Base-by-base conservation (phyloP, 1,284 basidiomycete species). In the Ceratobasidium sp. region DNA sequence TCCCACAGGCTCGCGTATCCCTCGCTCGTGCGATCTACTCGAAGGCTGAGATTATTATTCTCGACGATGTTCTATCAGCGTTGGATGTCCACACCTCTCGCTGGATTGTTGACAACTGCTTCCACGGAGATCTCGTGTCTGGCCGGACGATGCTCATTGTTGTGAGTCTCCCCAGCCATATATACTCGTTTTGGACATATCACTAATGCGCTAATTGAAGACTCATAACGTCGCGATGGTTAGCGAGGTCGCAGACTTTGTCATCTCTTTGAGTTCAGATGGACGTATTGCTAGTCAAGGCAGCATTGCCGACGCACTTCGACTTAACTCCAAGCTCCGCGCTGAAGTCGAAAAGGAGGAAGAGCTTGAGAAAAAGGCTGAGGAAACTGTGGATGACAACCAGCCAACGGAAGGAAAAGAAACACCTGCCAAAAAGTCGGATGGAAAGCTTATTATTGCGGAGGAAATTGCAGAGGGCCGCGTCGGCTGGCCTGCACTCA, bases 11-110 rank as follows among this genome's bases (percentile, higher is more conserved):
- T 47, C 90, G 95, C 26, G 89, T 96, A 11, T 93, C 91, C 3
- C 85, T 96, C 13, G 94, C 94, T 1, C 87, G 94, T 2, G 93
- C 92, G 0, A 90, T 93, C 1, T 96, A 95, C 81, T 93, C 92
- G 0, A 85, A 88, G 0, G 89, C 92, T 0, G 90, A 92, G 76
- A 89, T 95, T 53, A 87, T 95, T 47, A 82, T 86, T 10, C 82
- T 86, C 51, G 85, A 86, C 80, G 85, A 79, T 28, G 88, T 92
- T 39, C 82, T 83, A 61, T 84, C 84, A 33, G 84, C 84, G 3
- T 79, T 85, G 49, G 84, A 86, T 80, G 88, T 90, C 5, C 88
- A 92, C 78, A 95, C 93, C 0, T 87, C 92, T 0, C 89, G 89
- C 79, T 94, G 89, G 89, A 91, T 95, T 76, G 89, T 94, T 13